These are phyloP conservation scores for Ramaria sp. DNA, from an alignment of 768 basidiomycete genomes.

Conservation along the genomic window DNA sequence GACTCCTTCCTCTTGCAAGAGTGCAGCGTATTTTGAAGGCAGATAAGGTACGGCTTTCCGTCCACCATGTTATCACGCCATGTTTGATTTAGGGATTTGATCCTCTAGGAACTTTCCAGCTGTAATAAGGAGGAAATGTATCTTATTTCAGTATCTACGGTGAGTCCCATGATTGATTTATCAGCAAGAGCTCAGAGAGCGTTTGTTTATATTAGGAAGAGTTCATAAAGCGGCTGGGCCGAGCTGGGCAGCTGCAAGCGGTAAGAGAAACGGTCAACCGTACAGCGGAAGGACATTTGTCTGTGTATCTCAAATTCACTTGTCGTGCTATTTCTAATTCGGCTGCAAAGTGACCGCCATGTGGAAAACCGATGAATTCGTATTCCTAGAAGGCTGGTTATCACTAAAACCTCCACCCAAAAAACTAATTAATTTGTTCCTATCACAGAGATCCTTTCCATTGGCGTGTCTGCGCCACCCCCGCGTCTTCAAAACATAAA, in stretches of 20 bases:
- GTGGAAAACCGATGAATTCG: constrained; percentile 59
- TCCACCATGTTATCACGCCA: not conserved
- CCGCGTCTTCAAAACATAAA: constrained; percentile 1
- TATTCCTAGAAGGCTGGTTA: constrained; percentile 61
- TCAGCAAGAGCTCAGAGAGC: not conserved
- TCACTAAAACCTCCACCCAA: not conserved
- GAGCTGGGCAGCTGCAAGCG: constrained; percentile 62
- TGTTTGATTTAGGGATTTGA: not conserved
- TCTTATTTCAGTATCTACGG: constrained; percentile 68
- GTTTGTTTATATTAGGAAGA: constrained; percentile 38
- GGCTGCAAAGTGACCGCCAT: constrained; percentile 28
- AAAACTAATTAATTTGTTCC: not conserved
- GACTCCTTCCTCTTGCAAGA: constrained; percentile 61
- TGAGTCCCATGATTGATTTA: constrained; percentile 13
- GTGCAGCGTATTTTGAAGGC: constrained; percentile 82
- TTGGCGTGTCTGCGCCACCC: not conserved
- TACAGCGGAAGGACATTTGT: constrained; percentile 78
- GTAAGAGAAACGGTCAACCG: constrained; percentile 58
- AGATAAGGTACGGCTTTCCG: constrained; percentile 45
- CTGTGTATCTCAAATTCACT: constrained; percentile 15
- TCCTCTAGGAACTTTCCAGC: constrained; percentile 56
- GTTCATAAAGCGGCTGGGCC: constrained; percentile 66
- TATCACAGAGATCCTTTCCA: constrained; percentile 6
- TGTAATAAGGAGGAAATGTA: constrained; percentile 70
- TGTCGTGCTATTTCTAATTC: not conserved